Evolutionary conservation across 2,329 filamentous ascomycete genomes (phyloP).

Genomic region (Fusarium nematophilum): DNA sequence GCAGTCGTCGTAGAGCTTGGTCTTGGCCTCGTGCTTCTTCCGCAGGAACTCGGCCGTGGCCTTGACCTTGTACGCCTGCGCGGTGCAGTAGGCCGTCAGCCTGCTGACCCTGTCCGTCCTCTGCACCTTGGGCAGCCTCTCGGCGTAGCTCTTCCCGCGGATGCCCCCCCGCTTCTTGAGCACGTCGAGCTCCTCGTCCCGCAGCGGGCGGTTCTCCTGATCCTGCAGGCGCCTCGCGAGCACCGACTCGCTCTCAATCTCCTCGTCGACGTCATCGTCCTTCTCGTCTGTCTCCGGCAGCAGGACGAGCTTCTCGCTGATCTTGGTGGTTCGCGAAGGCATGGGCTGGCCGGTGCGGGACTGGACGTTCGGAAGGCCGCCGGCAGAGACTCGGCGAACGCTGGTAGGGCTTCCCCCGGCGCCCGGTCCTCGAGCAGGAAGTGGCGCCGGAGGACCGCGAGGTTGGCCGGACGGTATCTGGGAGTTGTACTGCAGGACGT

Average conservation of each 20-base stretch:
- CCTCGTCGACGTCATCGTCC: slow-evolving; percentile 68
- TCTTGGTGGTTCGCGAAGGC: slow-evolving; percentile 89
- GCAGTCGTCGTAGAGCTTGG: slow-evolving; percentile 98
- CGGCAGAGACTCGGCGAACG: slow-evolving; percentile 46
- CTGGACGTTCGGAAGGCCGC: slow-evolving; percentile 54
- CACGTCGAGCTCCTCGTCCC: slow-evolving; percentile 75
- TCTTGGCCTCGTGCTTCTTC: slow-evolving; percentile 87
- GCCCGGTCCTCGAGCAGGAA: slow-evolving; percentile 47
- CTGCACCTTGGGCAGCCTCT: slow-evolving; percentile 88
- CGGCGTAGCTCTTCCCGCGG: slow-evolving; percentile 89
- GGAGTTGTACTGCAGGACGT: slow-evolving; percentile 91
- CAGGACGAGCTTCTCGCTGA: slow-evolving; percentile 96
- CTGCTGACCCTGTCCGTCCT: slow-evolving; percentile 88
- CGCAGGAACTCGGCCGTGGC: slow-evolving; percentile 89
- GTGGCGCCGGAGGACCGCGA: slow-evolving; percentile 72
- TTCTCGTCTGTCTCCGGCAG: slow-evolving; percentile 82
- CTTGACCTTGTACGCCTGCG: slow-evolving; percentile 91
- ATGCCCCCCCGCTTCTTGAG: slow-evolving; percentile 71
- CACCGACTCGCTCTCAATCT: slow-evolving; percentile 59
- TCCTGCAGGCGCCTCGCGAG: slow-evolving; percentile 57
- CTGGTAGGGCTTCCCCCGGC: slow-evolving; percentile 24
- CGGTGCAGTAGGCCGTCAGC: slow-evolving; percentile 95
- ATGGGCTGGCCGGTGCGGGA: slow-evolving; percentile 68
- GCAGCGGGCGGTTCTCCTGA: slow-evolving; percentile 72
- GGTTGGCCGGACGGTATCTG: slow-evolving; percentile 96